Evolutionary conservation across 2,329 filamentous ascomycete species (phyloP).

Genomic region (Elsinoe perseae): DNA sequence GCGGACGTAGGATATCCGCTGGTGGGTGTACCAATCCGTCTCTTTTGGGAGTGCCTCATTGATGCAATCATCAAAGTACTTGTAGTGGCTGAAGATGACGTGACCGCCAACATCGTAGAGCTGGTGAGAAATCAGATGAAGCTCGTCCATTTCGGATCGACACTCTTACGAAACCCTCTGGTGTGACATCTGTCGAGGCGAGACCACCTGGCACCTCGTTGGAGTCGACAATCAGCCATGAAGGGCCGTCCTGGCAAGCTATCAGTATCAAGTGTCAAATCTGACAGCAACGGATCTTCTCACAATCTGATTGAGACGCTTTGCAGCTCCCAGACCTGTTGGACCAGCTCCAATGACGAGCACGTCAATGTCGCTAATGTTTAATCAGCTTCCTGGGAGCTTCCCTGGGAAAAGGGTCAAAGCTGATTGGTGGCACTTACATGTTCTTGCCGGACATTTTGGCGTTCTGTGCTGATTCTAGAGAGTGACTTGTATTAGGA

Average conservation of each 20-base stretch:
- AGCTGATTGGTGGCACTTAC: conserved; percentile 13
- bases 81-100: conserved; percentile 99
- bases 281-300: conserved; percentile 29
- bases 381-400: conserved; percentile 6
- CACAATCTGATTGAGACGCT: conserved; percentile 95
- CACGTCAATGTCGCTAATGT: conserved; percentile 76
- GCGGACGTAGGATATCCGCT: conserved; percentile 97
- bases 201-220: conserved; percentile 90
- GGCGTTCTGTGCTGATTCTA: conserved; percentile 7
- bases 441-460: conserved; percentile 19
- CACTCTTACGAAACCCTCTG: conserved; percentile 86
- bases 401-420: conserved; percentile 1
- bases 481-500: conserved; percentile 1
- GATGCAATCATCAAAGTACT: conserved; percentile 99
- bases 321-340: conserved; percentile 94
- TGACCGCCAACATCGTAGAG: conserved; percentile 97
- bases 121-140: conserved; percentile 40
- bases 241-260: conserved; percentile 65
- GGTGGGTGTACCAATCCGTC: conserved; percentile 94
- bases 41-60: conserved; percentile 91
- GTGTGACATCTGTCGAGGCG: conserved; percentile 87
- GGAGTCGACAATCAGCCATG: conserved; percentile 92
- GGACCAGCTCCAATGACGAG: conserved; percentile 97
- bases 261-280: conserved; percentile 14
- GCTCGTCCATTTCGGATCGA: conserved; percentile 18